phyloP scores from a whole-genome alignment of 176 grass and related monocot species.

The Bonia amplexicaulis region DNA sequence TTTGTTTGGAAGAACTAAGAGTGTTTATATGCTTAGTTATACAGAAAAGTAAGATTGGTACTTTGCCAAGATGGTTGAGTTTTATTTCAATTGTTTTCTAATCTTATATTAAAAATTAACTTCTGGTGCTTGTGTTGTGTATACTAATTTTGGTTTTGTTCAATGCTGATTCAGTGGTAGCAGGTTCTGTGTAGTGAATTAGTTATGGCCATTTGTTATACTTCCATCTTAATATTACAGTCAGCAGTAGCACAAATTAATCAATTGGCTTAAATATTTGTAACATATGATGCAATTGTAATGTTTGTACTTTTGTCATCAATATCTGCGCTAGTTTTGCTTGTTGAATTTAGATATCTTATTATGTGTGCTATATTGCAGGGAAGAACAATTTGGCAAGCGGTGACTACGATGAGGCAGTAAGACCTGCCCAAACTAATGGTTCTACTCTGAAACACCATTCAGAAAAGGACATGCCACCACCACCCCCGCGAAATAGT shows the following conservation, averaged over 20 bases:
- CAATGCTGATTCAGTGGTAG: not conserved
- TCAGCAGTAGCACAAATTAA: not conserved
- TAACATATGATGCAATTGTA: not conserved
- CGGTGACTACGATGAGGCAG: constrained; percentile 46
- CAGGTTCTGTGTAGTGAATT: not conserved
- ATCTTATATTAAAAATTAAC: not conserved
- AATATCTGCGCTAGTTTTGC: not conserved
- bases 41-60: constrained; percentile 12
- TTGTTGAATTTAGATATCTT: not conserved
- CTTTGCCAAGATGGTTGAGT: not conserved
- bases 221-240: not conserved
- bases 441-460: constrained; percentile 46
- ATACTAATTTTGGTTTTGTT: not conserved
- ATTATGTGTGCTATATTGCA: constrained; percentile 30
- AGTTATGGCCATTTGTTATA: not conserved
- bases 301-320: not conserved
- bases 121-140: not conserved
- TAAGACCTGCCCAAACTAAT: constrained; percentile 50
- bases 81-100: not conserved
- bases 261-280: constrained; percentile 5
- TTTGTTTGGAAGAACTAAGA: not conserved
- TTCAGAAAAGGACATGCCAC: constrained; percentile 57
- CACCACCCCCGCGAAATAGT: constrained; percentile 41
- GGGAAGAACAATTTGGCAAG: constrained; percentile 54
- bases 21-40: not conserved